Conservation (phyloP, 2,329 filamentous ascomycete genomes). For the Phialophora verrucosa region DNA sequence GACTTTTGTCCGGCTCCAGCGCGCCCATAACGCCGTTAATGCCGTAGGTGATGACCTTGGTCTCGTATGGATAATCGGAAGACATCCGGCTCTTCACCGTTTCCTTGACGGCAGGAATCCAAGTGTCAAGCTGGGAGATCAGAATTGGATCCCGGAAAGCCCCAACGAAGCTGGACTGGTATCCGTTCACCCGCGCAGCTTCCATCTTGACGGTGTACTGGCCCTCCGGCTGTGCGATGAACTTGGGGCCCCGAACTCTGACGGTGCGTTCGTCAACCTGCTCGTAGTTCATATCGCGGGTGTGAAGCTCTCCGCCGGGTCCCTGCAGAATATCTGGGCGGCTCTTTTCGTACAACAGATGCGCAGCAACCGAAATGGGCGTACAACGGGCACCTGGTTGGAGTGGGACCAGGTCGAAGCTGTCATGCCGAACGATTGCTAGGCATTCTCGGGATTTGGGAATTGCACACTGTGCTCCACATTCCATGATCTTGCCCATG, state of each 20-base stretch:
- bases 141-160: slow-evolving; percentile 56
- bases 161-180: slow-evolving; percentile 55
- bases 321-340: slow-evolving; percentile 58
- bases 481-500: slow-evolving; percentile 65
- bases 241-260: slow-evolving; percentile 50
- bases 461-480: slow-evolving; percentile 54
- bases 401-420: slow-evolving; percentile 56
- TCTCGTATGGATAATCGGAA: slow-evolving; percentile 43
- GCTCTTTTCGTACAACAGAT: slow-evolving; percentile 61
- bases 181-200: slow-evolving; percentile 52
- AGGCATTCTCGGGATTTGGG: slow-evolving; percentile 55
- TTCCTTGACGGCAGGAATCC: slow-evolving; percentile 45
- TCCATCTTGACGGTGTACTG: slow-evolving; percentile 59
- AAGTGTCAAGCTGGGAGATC: slow-evolving; percentile 49
- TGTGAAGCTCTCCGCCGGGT: slow-evolving; percentile 54
- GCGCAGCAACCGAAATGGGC: slow-evolving; percentile 56
- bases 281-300: slow-evolving; percentile 51
- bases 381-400: slow-evolving; percentile 52
- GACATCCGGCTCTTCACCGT: slow-evolving; percentile 28
- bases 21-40: slow-evolving; percentile 52
- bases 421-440: slow-evolving; percentile 52
- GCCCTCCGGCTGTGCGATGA: slow-evolving; percentile 42
- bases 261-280: slow-evolving; percentile 46
- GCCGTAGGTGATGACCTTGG: slow-evolving; percentile 54
- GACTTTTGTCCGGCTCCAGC: slow-evolving; percentile 42